Percentiles rank a stretch among this genome's conserved stretches.
Conservation (phyloP, 306 rosid species). For the Vigna nakashimae region DNA sequence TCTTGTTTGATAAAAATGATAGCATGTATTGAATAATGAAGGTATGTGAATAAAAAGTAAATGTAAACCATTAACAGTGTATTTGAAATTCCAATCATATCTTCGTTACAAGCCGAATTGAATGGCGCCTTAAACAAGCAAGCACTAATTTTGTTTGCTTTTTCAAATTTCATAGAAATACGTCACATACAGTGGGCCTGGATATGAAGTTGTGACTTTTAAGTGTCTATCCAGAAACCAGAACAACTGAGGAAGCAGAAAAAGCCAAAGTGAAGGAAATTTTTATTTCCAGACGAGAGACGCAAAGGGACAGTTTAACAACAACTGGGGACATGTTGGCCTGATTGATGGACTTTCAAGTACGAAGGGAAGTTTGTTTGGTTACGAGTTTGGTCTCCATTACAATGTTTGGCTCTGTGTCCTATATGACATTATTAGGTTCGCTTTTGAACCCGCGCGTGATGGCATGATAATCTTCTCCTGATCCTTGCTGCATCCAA, state of each 20-base stretch:
- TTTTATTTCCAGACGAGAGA: not conserved
- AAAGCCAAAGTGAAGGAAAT: not conserved
- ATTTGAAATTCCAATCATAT: not conserved
- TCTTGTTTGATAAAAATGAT: too few relatives aligned
- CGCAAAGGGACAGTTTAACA: conserved; percentile 33
- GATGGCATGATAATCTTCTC: conserved; percentile 19
- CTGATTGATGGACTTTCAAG: conserved; percentile 40
- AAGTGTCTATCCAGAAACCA: not conserved
- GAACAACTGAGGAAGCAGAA: not conserved
- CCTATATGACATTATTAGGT: conserved; percentile 28
- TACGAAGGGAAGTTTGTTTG: conserved; percentile 46
- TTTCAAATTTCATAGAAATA: not conserved
- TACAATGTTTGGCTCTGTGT: conserved; percentile 46
- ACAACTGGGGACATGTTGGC: conserved; percentile 37
- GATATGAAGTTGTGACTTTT: not conserved
- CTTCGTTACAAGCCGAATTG: not conserved
- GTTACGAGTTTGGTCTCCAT: conserved; percentile 27
- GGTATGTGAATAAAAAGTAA: not conserved
- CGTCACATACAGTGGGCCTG: not conserved
- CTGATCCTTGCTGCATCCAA: conserved; percentile 35
- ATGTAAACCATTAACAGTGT: not conserved
- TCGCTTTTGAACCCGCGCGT: conserved; percentile 34
- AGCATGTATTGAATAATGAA: too few relatives aligned
- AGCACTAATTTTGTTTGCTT: not conserved
- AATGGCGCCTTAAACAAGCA: not conserved